Evolutionary conservation across 768 basidiomycete genomes (phyloP), one percentile per base, ranked within the genome.

Genomic region (Kwoniella bestiolae): DNA sequence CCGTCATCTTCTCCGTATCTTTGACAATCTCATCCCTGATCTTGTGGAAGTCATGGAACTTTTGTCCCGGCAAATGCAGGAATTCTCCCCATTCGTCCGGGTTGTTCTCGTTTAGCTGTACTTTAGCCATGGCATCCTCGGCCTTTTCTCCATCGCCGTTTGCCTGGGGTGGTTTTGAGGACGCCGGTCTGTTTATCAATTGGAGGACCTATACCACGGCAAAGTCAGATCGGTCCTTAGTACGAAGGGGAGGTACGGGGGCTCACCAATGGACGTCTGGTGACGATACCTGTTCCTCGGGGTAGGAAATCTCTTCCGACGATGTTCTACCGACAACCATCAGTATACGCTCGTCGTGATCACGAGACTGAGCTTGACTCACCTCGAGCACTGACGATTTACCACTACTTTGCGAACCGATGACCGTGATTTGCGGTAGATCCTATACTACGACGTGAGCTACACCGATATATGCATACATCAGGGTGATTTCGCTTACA

Each of bases 41-140:
- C 85, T 96, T 94, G 72, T 88, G 85, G 83, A 99, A 99, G 84
- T 99, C 95, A 81, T 89, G 92, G 83, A 98, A 94, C 83, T 98
- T 99, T 84, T 98, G 91, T 65, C 91, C 91, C 0, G 95, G 96
- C 41, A 97, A 86, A 73, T 83, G 93, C 31, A 97, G 85, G 86
- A 99, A 99, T 82, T 99, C 96, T 73, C 95, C 96, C 96, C 96
- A 99, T 82, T 98, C 96, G 73, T 96, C 88, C 60, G 88, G 84
- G 80, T 98, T 98, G 82, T 90, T 91, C 29, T 86, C 84, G 67
- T 89, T 88, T 23, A 74, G 38, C 50, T 70, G 69, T 83, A 91
- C 91, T 31, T 82, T 79, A 11, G 84, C 84, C 71, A 85, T 83
- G 56, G 85, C 85, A 55, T 82, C 80, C 26, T 84, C 86, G 67